Percentiles rank a stretch among this genome's conserved stretches.
phyloP scores from a whole-genome alignment of 2,329 filamentous ascomycete genomes.

The Xylaria sp. region DNA sequence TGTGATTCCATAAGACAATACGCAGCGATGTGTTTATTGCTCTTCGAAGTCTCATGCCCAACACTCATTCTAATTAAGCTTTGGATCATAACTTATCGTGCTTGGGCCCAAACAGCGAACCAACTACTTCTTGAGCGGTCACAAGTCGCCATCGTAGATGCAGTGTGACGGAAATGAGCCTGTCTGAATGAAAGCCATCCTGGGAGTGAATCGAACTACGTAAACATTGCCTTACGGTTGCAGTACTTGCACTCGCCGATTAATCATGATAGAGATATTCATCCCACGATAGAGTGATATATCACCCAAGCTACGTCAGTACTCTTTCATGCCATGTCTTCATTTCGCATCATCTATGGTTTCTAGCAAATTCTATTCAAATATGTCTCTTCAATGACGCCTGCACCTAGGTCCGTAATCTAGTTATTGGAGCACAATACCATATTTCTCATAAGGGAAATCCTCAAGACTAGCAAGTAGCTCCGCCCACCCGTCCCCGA shows the following conservation, averaged over 20 bases:
- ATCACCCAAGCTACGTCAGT: neutral
- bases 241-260: too few species aligned
- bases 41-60: neutral
- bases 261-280: too few species aligned
- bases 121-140: neutral
- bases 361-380: conserved; percentile 3
- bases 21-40: neutral
- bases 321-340: neutral
- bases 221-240: too few species aligned
- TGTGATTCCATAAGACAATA: neutral
- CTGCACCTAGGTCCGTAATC: neutral
- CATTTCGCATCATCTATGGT: neutral
- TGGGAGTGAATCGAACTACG: too few species aligned
- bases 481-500: conserved; percentile 55
- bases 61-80: neutral
- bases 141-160: neutral
- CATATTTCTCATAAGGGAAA: conserved; percentile 54
- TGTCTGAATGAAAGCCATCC: too few species aligned
- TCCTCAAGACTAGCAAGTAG: conserved; percentile 51
- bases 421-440: conserved; percentile 41
- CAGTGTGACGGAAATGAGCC: too few species aligned
- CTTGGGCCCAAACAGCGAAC: neutral
- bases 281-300: neutral
- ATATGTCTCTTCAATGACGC: neutral
- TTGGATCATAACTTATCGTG: neutral